Evolutionary conservation across 1,284 basidiomycete genomes (phyloP).

Genomic region (Ceratobasidium sp.): DNA sequence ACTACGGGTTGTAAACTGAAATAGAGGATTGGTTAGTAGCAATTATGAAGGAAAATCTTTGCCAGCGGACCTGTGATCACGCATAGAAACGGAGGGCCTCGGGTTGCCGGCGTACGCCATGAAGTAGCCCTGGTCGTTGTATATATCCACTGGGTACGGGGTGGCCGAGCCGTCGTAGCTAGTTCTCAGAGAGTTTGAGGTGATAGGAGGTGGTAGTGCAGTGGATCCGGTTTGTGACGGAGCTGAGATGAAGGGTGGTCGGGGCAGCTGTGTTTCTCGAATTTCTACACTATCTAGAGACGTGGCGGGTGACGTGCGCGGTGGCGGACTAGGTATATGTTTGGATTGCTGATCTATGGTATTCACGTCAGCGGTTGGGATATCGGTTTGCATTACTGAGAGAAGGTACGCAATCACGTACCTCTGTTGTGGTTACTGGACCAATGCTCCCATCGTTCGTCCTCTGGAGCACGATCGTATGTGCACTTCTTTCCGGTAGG

Average conservation of each 20-base stretch:
- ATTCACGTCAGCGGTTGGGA: background rate
- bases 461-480: slow-evolving; percentile 36
- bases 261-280: background rate
- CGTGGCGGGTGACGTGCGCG: background rate
- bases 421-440: background rate
- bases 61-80: background rate
- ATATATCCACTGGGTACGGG: background rate
- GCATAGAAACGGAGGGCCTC: no score
- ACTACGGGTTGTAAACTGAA: background rate
- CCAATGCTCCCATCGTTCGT: slow-evolving; percentile 36
- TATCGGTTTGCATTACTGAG: background rate
- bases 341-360: background rate
- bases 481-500: slow-evolving; percentile 4
- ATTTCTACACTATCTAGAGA: background rate
- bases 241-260: background rate
- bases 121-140: background rate
- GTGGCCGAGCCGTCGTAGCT: background rate
- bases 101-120: background rate
- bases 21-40: background rate
- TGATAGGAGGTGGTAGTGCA: background rate
- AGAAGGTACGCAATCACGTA: background rate
- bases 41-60: background rate
- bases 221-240: background rate
- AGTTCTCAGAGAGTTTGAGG: background rate
- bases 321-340: background rate